A percentile compares a stretch with the other conserved stretches of the same genome.
Conservation (phyloP, 2,329 filamentous ascomycete species). For the Cordyceps tenuipes region DNA sequence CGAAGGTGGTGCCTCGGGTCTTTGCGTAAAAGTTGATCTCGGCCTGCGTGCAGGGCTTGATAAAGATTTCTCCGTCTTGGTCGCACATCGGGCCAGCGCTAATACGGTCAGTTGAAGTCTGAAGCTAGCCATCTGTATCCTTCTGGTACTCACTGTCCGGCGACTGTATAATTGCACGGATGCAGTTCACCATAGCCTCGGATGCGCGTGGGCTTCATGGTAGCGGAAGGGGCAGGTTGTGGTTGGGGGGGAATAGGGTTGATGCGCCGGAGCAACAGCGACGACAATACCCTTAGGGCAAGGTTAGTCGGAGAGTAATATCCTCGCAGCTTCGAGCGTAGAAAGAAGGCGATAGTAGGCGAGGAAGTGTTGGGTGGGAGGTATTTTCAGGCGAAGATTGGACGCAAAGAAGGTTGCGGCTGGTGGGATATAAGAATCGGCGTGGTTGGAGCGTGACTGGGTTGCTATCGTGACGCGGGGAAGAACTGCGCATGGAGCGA, state of each 20-base stretch:
- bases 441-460: not conserved
- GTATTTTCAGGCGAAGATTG: not conserved
- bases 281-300: not conserved
- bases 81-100: conserved; percentile 90
- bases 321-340: not conserved
- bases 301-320: not conserved
- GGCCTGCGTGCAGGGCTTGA: conserved; percentile 82
- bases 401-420: not conserved
- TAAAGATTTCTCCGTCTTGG: conserved; percentile 72
- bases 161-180: conserved; percentile 67
- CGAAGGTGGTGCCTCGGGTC: conserved; percentile 60
- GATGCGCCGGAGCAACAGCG: not conserved
- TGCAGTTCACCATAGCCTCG: conserved; percentile 54
- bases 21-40: conserved; percentile 90
- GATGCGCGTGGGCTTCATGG: conserved; percentile 28
- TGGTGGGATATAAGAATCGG: not conserved
- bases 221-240: conserved; percentile 8
- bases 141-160: conserved; percentile 61
- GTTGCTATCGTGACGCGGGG: not conserved
- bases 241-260: not conserved
- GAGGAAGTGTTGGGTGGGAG: not conserved
- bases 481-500: not conserved
- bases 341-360: not conserved
- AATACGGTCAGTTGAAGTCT: conserved; percentile 10
- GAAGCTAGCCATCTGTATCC: not conserved